These are phyloP conservation scores for Saccharum spontaneum DNA, from an alignment of 176 grass and related monocot genomes.

Conservation along the genomic window DNA sequence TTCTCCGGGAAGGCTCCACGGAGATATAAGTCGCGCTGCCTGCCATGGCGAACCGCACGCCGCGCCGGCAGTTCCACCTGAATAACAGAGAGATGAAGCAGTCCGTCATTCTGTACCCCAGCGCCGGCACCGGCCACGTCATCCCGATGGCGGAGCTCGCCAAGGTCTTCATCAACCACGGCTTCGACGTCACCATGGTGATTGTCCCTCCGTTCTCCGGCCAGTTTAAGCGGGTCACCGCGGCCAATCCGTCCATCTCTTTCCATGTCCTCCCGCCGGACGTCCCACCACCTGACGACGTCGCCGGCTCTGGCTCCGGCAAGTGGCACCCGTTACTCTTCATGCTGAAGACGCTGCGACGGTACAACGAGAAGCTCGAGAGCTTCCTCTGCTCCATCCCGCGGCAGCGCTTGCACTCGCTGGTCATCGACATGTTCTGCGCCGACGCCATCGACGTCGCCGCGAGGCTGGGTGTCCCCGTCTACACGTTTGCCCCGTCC, in stretches of 20 bases:
- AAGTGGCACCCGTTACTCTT: conserved; percentile 8
- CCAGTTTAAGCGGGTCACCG: conserved; percentile 24
- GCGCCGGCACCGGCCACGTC: conserved; percentile 45
- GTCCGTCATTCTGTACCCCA: conserved; percentile 53
- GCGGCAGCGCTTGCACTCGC: background rate
- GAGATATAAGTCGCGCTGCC: too few relatives aligned
- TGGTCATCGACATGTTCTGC: conserved; percentile 71
- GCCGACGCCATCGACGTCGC: conserved; percentile 12
- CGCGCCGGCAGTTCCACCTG: too few relatives aligned
- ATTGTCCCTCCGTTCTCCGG: background rate
- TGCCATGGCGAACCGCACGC: too few relatives aligned
- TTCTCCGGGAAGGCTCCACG: too few relatives aligned
- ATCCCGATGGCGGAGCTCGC: conserved; percentile 58
- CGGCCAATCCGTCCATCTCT: conserved; percentile 38
- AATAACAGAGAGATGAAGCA: conserved; percentile 13
- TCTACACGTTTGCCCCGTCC: background rate
- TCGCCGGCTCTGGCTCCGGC: too few relatives aligned
- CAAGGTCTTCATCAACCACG: conserved; percentile 37
- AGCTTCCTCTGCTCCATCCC: conserved; percentile 21
- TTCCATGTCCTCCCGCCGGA: conserved; percentile 37
- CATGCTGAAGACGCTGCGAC: background rate
- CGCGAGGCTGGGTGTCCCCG: background rate
- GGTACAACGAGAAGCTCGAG: conserved; percentile 18
- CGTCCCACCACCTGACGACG: background rate
- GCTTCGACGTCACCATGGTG: conserved; percentile 35